Percentiles rank a stretch among this genome's conserved stretches.
phyloP scores from a whole-genome alignment of 345 rosid genomes.

The Sonneratia caseolaris region DNA sequence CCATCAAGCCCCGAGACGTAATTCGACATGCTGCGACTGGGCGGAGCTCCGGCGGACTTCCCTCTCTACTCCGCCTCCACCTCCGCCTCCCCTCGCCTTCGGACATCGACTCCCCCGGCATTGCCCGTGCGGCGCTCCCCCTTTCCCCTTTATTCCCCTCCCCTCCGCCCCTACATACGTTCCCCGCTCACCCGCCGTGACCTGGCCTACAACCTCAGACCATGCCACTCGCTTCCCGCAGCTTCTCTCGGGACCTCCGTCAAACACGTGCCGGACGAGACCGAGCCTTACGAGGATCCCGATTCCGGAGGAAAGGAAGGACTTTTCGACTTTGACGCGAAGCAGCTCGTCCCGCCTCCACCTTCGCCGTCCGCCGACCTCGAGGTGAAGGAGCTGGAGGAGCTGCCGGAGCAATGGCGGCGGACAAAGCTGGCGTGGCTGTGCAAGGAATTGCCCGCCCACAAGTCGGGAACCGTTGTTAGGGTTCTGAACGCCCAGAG shows the following conservation, averaged over 20 bases:
- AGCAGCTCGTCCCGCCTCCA: neutral
- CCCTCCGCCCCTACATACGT: conserved; percentile 19
- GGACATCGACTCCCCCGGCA: too few species aligned
- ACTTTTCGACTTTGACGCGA: neutral
- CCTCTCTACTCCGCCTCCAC: conserved; percentile 3
- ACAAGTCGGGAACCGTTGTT: conserved; percentile 52
- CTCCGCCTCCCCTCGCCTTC: neutral
- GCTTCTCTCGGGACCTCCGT: conserved; percentile 30
- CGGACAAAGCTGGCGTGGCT: conserved; percentile 85
- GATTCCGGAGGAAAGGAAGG: neutral
- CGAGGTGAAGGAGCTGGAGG: conserved; percentile 60
- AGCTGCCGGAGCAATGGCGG: conserved; percentile 81
- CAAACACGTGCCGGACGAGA: neutral
- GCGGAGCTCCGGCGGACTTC: neutral
- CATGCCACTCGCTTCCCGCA: conserved; percentile 4
- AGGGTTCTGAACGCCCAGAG: conserved; percentile 68
- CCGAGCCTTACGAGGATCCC: neutral
- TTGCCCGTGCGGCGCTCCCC: conserved; percentile 22
- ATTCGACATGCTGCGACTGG: conserved; percentile 5
- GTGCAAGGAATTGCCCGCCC: conserved; percentile 73
- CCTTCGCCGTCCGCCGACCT: conserved; percentile 10
- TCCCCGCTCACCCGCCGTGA: conserved; percentile 5
- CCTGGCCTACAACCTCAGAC: neutral
- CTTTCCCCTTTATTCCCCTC: conserved; percentile 20
- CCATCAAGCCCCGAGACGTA: too few species aligned